Conservation (phyloP, 1,284 basidiomycete species). For the Termitomyces sp. region DNA sequence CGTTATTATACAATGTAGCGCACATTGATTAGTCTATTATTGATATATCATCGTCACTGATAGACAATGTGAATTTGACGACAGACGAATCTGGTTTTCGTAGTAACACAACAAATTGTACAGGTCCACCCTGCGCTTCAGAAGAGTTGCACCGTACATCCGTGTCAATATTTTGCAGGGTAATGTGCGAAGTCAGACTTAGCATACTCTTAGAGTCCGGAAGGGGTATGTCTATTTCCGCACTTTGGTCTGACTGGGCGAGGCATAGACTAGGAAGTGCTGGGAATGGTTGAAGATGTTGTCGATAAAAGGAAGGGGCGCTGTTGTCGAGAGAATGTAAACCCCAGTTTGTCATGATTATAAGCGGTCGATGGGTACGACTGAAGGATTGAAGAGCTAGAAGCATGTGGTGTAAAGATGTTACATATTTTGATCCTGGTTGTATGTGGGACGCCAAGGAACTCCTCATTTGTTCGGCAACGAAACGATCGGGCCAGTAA, state of each 20-base stretch:
- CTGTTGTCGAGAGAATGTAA: constrained; percentile 30
- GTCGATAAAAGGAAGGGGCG: constrained; percentile 36
- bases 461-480: constrained; percentile 47
- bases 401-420: constrained; percentile 42
- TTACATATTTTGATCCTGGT: constrained; percentile 17
- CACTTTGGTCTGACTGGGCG: neutral
- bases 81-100: constrained; percentile 6
- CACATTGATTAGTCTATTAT: neutral
- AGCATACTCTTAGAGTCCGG: neutral
- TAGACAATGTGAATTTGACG: constrained; percentile 9
- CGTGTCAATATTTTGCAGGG: constrained; percentile 3
- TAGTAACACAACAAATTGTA: constrained; percentile 7
- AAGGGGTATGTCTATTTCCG: neutral
- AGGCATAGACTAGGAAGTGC: constrained; percentile 10
- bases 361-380: constrained; percentile 45
- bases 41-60: constrained; percentile 5
- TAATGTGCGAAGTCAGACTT: constrained; percentile 16
- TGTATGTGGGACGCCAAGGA: constrained; percentile 12
- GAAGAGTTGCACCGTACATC: neutral
- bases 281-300: constrained; percentile 48
- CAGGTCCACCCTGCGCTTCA: neutral
- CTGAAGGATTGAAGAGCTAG: constrained; percentile 47
- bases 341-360: constrained; percentile 63
- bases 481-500: constrained; percentile 71
- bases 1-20: neutral